Evolutionary conservation across 2,329 filamentous ascomycete species (phyloP), one percentile per base, ranked within the genome.

Genomic region (Aspergillus quadrilineatus): DNA sequence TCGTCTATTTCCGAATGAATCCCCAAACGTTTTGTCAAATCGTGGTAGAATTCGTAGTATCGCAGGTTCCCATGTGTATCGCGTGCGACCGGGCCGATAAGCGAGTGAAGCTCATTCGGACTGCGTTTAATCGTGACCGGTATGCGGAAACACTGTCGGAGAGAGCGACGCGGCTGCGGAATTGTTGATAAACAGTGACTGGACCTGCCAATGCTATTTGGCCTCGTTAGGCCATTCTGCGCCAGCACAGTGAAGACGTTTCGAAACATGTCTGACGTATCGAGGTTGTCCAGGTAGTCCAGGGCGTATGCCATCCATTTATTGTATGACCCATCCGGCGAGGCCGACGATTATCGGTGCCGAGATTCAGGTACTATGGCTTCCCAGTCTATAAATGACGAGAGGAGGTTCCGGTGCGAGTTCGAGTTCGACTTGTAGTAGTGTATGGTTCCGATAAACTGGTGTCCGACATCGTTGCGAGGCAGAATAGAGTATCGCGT

Each of bases 181-280:
- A 34, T 36, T 36, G 36, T 26, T 32, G 26, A 37, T 42, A 46
- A 29, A 30, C 37, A 45, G 46, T 45, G 30, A 22, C 39, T 55
- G 30, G 39, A 45, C 37, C 46, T 44, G 37, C 41, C 53, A 49
- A 36, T 43, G 30, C 30, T 42, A 6, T 48, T 30, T 15, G 26
- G 14, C n/a, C 47, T 15, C 30, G 28, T n/a, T 10, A 29, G 49
- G 41, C 41, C 30, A 54, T 58, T 14, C 56, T 57, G 62, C 58
- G 59, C 61, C 56, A 56, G 61, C 57, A 64, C 59, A 62, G 59
- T 43, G 41, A 44, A 39, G 49, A 47, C 53, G 46, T 39, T 50
- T 26, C 30, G 49, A 49, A 42, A 42, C 47, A 52, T 60, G 37
- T 46, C 56, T 45, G 30, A 2, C 39, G 39, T 45, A 28, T 42